Evolutionary conservation across 306 rosid species (phyloP).

Genomic region (Prunus mume): DNA sequence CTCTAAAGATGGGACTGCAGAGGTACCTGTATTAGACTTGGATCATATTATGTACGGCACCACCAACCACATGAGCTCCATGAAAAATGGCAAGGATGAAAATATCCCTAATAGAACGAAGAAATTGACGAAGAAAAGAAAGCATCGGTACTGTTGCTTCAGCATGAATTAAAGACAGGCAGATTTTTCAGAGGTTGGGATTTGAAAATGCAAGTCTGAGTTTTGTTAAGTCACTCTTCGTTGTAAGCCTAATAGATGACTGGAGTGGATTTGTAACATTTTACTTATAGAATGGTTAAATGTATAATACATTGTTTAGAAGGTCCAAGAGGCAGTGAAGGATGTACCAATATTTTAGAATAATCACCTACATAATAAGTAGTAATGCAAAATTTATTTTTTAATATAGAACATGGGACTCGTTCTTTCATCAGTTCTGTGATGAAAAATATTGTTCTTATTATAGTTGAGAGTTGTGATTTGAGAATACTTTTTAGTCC

Average conservation of each 20-base stretch:
- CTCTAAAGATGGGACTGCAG: conserved; percentile 21
- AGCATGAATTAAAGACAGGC: neutral
- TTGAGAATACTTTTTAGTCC: no score
- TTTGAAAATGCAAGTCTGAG: neutral
- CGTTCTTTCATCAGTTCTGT: neutral
- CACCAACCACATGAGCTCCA: conserved; percentile 14
- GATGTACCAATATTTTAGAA: neutral
- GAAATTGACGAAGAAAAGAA: conserved; percentile 25
- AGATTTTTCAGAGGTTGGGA: neutral
- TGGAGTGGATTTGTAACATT: neutral
- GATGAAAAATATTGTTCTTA: no score
- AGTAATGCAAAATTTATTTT: neutral
- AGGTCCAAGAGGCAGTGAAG: neutral
- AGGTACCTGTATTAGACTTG: conserved; percentile 18
- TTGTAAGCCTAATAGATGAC: neutral
- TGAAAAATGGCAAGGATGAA: conserved; percentile 19
- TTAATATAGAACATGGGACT: neutral
- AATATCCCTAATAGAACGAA: conserved; percentile 22
- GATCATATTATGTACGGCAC: conserved; percentile 19
- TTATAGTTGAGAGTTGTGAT: no score
- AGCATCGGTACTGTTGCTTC: conserved; percentile 33
- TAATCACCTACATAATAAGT: neutral
- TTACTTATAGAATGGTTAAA: neutral
- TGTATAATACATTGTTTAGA: neutral
- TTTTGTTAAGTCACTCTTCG: neutral